Evolutionary conservation across 192 early-diverging fungal species (phyloP).

Genomic region (Cladochytrium replicatum): DNA sequence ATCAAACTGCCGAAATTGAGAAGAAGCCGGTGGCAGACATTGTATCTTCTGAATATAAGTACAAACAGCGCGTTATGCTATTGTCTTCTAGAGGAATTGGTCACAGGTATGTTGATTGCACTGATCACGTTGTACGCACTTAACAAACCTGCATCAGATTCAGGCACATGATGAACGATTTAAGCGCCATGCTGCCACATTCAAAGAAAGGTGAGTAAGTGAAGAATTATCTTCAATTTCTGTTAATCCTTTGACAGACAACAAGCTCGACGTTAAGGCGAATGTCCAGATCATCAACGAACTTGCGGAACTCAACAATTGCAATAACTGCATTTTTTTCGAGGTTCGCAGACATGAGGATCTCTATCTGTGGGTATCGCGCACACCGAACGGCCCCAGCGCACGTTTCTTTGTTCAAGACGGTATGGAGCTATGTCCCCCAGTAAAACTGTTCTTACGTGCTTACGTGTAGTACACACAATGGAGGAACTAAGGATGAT

Average conservation of each 20-base stretch:
- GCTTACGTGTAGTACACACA: constrained; percentile 65
- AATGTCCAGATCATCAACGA: constrained; percentile 86
- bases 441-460: background rate
- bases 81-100: constrained; percentile 83
- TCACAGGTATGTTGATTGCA: constrained; percentile 43
- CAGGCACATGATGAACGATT: constrained; percentile 86
- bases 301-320: constrained; percentile 90
- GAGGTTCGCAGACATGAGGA: constrained; percentile 88
- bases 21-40: constrained; percentile 1
- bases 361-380: constrained; percentile 91
- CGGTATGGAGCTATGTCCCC: constrained; percentile 34
- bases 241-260: constrained; percentile 32
- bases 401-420: constrained; percentile 94
- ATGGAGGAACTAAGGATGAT: constrained; percentile 99
- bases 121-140: background rate
- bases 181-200: constrained; percentile 81
- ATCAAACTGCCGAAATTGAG: constrained; percentile 3
- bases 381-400: constrained; percentile 89
- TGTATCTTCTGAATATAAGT: constrained; percentile 28
- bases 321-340: constrained; percentile 97
- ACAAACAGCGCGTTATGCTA: constrained; percentile 84
- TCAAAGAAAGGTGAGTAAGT: constrained; percentile 66
- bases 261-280: constrained; percentile 86
- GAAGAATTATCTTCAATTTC: background rate
- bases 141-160: constrained; percentile 42